Base-by-base conservation (phyloP, 306 rosid genomes). In the Vigna mungo region DNA sequence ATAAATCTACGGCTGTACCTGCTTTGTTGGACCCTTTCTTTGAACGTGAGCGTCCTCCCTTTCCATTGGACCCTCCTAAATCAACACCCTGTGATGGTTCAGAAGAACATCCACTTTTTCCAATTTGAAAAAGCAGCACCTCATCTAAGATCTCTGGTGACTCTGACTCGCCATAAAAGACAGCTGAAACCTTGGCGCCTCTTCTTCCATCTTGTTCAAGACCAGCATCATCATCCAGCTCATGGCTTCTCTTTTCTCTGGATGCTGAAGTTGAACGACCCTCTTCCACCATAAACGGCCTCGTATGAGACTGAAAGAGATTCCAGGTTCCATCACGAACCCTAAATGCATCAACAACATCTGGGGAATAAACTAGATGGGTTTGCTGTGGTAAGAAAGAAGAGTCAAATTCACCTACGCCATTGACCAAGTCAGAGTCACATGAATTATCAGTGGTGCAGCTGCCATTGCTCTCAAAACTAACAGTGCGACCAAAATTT, bases 1-100 rank as follows among this genome's bases (percentile, higher is more conserved):
- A 84, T n/a, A 92, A 84, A 80, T 90, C 94, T 30, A 87, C 88
- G 5, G 79, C 4, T 54, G 77, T 7, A 53, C 27, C 81, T 4
- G 61, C 51, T 23, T 61, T 74, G 37, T 18, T 47, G 21, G 74
- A 59, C 52, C 61, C 76, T 78, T 80, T 87, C 86, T 87, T 87
- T n/a, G 84, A 61, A 53, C 91, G 82, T 0, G 79, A 60, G 32
- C 81, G 68, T 1, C 59, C 25, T 15, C 78, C 36, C 60, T 85
- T 83, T 47, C 69, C 76, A 49, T 32, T 64, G 53, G 83, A 77
- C 55, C 69, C 68, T 72, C 49, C 59, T 18, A 73, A 79, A 56
- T 72, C 46, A 69, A 52, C 82, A 49, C 41, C 60, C 2, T 72
- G 54, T 70, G 88, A 63, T 63, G 79, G 21, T 70, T 59, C 78